phyloP scores from a whole-genome alignment of 1,139 yeast species.

The Scheffersomyces stambukii region DNA sequence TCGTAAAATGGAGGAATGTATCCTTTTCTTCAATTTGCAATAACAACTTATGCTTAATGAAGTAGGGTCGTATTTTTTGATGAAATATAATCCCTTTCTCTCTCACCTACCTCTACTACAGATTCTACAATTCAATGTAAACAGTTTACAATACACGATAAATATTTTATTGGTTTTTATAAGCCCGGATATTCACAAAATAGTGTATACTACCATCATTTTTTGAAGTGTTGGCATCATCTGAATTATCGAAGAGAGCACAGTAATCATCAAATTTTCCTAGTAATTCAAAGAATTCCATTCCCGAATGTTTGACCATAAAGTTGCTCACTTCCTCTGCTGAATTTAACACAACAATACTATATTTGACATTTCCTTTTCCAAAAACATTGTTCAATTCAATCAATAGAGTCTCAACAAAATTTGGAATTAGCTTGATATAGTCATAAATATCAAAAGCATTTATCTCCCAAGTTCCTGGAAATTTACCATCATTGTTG shows the following conservation, averaged over 20 bases:
- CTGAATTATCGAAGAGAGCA: constrained; percentile 16
- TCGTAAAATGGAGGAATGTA: too few species aligned
- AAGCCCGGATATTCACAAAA: constrained; percentile 18
- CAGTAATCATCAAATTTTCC: constrained; percentile 33
- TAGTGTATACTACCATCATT: constrained; percentile 11
- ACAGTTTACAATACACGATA: not conserved
- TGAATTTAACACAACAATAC: constrained; percentile 27
- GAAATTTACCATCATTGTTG: constrained; percentile 9
- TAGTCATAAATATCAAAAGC: constrained; percentile 16
- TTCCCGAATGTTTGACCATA: constrained; percentile 26
- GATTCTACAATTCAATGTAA: not conserved
- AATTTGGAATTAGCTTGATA: constrained; percentile 25
- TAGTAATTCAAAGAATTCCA: constrained; percentile 29
- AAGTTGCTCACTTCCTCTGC: constrained; percentile 30
- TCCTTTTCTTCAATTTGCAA: too few species aligned
- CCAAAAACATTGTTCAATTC: constrained; percentile 31
- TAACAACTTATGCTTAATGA: too few species aligned
- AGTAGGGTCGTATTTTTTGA: too few species aligned
- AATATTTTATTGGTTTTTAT: constrained; percentile 1
- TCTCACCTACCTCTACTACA: not conserved
- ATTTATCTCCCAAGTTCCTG: constrained; percentile 15
- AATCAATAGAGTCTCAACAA: constrained; percentile 18
- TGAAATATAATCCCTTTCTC: too few species aligned
- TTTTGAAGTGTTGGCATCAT: constrained; percentile 5
- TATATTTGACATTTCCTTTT: constrained; percentile 27